These are phyloP conservation scores for Cladosporium sp. DNA, from an alignment of 2,329 filamentous ascomycete species.

Conservation along the genomic window DNA sequence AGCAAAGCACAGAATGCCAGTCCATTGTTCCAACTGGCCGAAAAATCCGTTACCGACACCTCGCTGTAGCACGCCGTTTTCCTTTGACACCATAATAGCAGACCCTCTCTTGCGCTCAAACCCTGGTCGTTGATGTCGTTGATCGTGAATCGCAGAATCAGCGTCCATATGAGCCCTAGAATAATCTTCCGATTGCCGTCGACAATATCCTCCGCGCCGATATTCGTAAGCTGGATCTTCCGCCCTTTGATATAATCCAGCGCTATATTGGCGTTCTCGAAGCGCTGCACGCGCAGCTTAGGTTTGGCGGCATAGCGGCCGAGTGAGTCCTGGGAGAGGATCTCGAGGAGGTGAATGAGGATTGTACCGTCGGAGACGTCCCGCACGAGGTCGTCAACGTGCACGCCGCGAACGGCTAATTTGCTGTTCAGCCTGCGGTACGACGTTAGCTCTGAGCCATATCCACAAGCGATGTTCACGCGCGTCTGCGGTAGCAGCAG, in stretches of 20 bases:
- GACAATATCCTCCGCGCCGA: slow-evolving; percentile 95
- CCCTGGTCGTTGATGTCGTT: slow-evolving; percentile 98
- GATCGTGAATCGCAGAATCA: slow-evolving; percentile 97
- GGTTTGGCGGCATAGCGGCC: slow-evolving; percentile 95
- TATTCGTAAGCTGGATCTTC: slow-evolving; percentile 96
- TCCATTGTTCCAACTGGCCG: slow-evolving; percentile 93
- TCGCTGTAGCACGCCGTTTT: slow-evolving; percentile 99
- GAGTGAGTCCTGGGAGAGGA: slow-evolving; percentile 88
- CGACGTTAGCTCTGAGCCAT: not conserved
- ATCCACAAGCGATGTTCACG: too few species aligned
- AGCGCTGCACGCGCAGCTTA: slow-evolving; percentile 91
- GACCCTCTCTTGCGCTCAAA: slow-evolving; percentile 92
- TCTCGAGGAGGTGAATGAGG: slow-evolving; percentile 95
- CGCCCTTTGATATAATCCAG: slow-evolving; percentile 88
- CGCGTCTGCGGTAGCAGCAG: not conserved
- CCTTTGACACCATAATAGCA: slow-evolving; percentile 94
- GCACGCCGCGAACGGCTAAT: slow-evolving; percentile 70
- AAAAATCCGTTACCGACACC: slow-evolving; percentile 93
- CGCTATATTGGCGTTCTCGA: slow-evolving; percentile 96
- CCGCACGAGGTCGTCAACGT: slow-evolving; percentile 79
- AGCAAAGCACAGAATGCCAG: slow-evolving; percentile 93
- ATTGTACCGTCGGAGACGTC: slow-evolving; percentile 94
- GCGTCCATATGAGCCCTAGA: slow-evolving; percentile 92
- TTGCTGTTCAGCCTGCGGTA: slow-evolving; percentile 81
- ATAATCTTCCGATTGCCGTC: slow-evolving; percentile 98